Base-by-base conservation (phyloP, 2,329 filamentous ascomycete genomes). In the Xylariaceae sp. region DNA sequence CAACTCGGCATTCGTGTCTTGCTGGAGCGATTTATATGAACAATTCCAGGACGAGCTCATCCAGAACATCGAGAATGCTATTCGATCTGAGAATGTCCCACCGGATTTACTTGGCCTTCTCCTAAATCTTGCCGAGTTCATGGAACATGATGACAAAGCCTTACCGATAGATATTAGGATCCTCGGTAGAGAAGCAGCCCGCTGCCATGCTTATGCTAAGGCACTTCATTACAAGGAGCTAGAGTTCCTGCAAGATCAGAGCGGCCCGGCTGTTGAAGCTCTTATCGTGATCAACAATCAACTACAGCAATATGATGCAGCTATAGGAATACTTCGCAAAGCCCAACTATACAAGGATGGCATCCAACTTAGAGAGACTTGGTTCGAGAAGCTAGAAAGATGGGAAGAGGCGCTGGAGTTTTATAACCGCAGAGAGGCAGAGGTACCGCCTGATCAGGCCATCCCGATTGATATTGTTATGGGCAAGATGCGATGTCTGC, bases 201-300 rank as follows among this genome's bases (percentile, higher is more conserved):
- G 94, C 59, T 98, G 94, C 56, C 93, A 99, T 66, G 94, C 93
- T 4, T 98, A 95, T 63, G 93, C 93, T 25, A 99, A 99, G 68
- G 93, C 93, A 8, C 74, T 99, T 32, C 93, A 99, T 62, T 99
- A 98, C 72, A 99, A 99, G 64, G 93, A 99, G 66, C 76, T 98
- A 0, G 94, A 99, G 63, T 99, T 98, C 65, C 81, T 97, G 48
- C 92, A 96, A 56, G 94, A 98, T 64, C 93, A 97, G 65, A 97
- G 92, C 64, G 89, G 90, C 16, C 88, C 87, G 47, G 91, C 92
- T 3, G 93, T 98, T 1, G 93, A 99, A 67, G 94, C 94, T 6
- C 74, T 99, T 48, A 99, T 99, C 58, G 93, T 92, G 52, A 98
- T 99, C 73, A 99, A 99, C 70, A 98, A 99, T 63, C 92, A 98